A percentile compares a stretch with the other conserved stretches of the same genome.
phyloP scores from a whole-genome alignment of 2,329 filamentous ascomycete species.

The Aspergillus pseudoglaucus region DNA sequence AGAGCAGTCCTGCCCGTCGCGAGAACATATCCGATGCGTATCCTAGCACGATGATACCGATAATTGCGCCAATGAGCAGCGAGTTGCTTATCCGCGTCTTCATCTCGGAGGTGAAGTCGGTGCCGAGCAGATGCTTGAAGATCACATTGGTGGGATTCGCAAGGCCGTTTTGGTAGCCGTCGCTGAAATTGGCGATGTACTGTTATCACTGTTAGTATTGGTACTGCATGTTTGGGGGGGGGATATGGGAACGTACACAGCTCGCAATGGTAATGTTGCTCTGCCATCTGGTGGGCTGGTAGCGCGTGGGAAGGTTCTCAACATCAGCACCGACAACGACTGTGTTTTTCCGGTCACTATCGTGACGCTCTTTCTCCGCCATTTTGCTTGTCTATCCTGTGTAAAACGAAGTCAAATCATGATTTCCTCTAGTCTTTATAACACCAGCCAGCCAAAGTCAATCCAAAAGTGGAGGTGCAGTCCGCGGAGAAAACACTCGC shows the following conservation, averaged over 20 bases:
- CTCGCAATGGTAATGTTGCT: constrained; percentile 25
- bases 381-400: not conserved
- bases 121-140: constrained; percentile 22
- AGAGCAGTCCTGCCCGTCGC: constrained; percentile 19
- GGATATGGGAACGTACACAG: constrained; percentile 15
- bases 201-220: not conserved
- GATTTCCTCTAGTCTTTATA: no score
- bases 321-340: not conserved
- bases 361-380: not conserved
- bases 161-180: constrained; percentile 24
- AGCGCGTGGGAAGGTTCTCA: not conserved
- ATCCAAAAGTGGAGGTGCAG: no score
- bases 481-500: no score
- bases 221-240: no score
- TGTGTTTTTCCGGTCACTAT: not conserved
- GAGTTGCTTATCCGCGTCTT: constrained; percentile 27
- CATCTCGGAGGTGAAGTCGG: constrained; percentile 20
- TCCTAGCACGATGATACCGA: constrained; percentile 21
- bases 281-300: constrained; percentile 18
- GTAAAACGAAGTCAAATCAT: not conserved
- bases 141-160: constrained; percentile 29
- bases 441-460: no score
- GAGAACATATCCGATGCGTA: constrained; percentile 25
- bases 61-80: constrained; percentile 23
- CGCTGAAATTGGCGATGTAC: constrained; percentile 29